Base-by-base conservation (phyloP, 1,284 basidiomycete species). In the Mixia osmundae region DNA sequence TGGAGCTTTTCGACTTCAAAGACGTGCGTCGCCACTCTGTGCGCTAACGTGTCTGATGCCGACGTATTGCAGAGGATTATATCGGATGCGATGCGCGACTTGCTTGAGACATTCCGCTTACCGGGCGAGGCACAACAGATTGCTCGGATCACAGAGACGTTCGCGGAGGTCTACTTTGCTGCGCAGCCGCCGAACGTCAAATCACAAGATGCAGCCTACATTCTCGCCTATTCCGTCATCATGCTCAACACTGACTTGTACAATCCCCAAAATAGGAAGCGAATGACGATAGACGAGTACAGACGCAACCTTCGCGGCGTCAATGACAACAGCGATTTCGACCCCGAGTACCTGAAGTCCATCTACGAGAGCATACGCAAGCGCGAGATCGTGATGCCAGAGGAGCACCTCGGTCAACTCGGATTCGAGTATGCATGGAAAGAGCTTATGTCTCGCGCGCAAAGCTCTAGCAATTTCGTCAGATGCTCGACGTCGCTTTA, bases 381-480 rank as follows among this genome's bases (percentile, higher is more conserved):
- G 57, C 66, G 72, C 31, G 91, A 99, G 60, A 95, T 97, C 43
- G 69, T 97, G 34, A 78, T 97, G 72, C 89, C 91, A 0, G 87
- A 97, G 57, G 91, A 99, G 53, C 91, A 97, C 52, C 77, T 73
- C 4, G 91, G 91, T 2, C 82, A 87, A 55, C 68, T 91, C 25
- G 91, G 91, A 1, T 99, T 99, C 54, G 91, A 97, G 50, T 95
- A 91, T 53, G 82, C 89, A 5, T 99, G 91, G 91, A 95, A 95
- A 56, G 83, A 91, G 49, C 62, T 99, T 20, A 65, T 95, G 33
- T 60, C 73, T 32, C 69, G 85, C 25, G 73, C 85, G 30, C 67
- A 77, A 28, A 69, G 72, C 45, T 69, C 78, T 38, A 79, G 80
- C 74, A 62, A 68, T 25, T 68, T 82, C 51, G 67, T 83, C 55